A percentile compares a stretch with the other conserved stretches of the same genome.
Evolutionary conservation across 768 basidiomycete species (phyloP).

Genomic region (Termitomyces sp.): DNA sequence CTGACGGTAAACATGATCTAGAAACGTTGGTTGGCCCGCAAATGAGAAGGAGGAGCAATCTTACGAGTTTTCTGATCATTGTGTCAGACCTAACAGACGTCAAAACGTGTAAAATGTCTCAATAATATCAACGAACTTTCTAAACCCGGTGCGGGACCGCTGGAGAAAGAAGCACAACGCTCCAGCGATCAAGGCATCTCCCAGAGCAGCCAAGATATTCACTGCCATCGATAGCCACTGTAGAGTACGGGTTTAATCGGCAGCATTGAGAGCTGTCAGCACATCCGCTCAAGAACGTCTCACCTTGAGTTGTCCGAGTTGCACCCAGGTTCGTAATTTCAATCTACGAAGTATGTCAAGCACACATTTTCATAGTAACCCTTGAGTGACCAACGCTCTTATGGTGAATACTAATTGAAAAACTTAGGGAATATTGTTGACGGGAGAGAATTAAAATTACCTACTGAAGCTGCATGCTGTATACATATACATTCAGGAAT

Average conservation of each 20-base stretch:
- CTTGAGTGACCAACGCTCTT: constrained; percentile 31
- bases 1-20: constrained; percentile 36
- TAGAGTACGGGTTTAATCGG: neutral
- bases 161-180: constrained; percentile 45
- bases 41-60: neutral
- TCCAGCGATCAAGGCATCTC: constrained; percentile 45
- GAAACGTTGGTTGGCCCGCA: neutral
- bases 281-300: neutral
- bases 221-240: constrained; percentile 52
- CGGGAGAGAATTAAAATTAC: constrained; percentile 9
- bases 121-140: constrained; percentile 27
- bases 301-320: constrained; percentile 42
- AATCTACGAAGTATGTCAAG: constrained; percentile 25
- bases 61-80: constrained; percentile 35
- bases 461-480: constrained; percentile 37
- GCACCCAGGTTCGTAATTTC: constrained; percentile 34
- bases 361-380: neutral
- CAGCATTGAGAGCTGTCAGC: neutral
- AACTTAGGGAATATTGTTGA: neutral
- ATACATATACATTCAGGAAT: neutral
- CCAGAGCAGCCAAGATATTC: constrained; percentile 43
- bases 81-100: constrained; percentile 31
- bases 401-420: constrained; percentile 35
- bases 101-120: constrained; percentile 4
- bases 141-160: constrained; percentile 47